Evolutionary conservation across 2,329 filamentous ascomycete genomes (phyloP).

Genomic region (Exophiala bonariae): DNA sequence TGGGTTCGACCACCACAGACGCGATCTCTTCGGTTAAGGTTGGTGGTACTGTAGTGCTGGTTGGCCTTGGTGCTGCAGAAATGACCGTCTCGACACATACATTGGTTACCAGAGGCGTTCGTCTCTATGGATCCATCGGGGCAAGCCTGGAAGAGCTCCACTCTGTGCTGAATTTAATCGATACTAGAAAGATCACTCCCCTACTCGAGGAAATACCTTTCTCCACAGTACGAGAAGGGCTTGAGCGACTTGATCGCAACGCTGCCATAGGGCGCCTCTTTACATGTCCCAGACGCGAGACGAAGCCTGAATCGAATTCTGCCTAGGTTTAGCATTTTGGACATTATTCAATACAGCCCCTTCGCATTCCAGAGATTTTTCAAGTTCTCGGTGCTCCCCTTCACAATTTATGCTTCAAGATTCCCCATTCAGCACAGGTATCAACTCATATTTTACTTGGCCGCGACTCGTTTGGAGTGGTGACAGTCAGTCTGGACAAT

Average conservation of each 20-base stretch:
- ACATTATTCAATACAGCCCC: no score
- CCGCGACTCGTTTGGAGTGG: no score
- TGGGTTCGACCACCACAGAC: background rate
- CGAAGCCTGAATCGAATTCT: no score
- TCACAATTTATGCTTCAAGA: no score
- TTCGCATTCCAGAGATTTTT: no score
- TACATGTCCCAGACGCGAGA: background rate
- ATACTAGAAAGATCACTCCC: background rate
- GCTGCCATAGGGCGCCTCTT: background rate
- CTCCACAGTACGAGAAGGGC: background rate
- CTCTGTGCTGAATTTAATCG: background rate
- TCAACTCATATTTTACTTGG: no score
- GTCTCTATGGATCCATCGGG: background rate
- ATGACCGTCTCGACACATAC: background rate
- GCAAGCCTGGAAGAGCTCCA: background rate
- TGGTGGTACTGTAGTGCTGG: background rate
- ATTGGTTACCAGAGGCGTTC: background rate
- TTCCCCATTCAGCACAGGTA: no score
- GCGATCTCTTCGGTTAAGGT: background rate
- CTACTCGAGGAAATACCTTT: background rate
- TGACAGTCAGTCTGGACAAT: no score
- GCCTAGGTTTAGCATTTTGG: no score
- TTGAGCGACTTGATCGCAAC: background rate
- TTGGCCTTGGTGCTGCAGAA: background rate
- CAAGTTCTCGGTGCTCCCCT: no score